Base-by-base conservation (phyloP, 2,329 filamentous ascomycete genomes). In the Sclerotinia sclerotiorum region DNA sequence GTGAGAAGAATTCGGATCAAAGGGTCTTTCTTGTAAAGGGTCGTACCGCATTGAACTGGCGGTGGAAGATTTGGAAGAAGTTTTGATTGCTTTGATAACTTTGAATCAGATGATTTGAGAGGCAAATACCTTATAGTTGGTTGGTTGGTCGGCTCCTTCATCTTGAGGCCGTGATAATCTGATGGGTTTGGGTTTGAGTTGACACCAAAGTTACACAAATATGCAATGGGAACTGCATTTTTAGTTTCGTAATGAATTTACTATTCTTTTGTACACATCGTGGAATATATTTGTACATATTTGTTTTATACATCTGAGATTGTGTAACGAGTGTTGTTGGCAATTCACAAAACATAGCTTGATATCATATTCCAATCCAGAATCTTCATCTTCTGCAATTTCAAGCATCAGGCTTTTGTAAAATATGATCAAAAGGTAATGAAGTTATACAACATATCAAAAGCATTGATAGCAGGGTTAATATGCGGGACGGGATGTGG, bases 71-170 rank as follows among this genome's bases (percentile, higher is more conserved):
- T 8, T 39, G 3, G 35, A 42, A 57, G 55, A 57, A 19, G 27
- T 57, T 42, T 42, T 24, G 3, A 42, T 39, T 57, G 13, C 24
- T 57, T 39, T 39, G 39, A 42, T 5, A 5, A 42, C 39, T 27
- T 57, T 57, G 32, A 57, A 42, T 57, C 55, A 27, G 55, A 27
- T 42, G 55, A 42, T 42, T 57, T 19, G 32, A 35, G n/a, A 42
- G 55, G 55, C 55, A 13, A 57, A 27, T 42, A 27, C 8, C 35
- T 57, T 42, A 21, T 35, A 35, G 35, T 27, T 42, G n/a, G n/a
- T 42, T 42, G 29, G 29, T 29, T 29, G 29, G 29, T 29, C n/a
- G n/a, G n/a, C 32, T 35, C 55, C 35, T 27, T 57, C 35, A 24
- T 42, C 13, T 42, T 24, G 55, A 57, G 27, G 55, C 35, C 32